phyloP scores from a whole-genome alignment of 768 basidiomycete genomes.

The Psilocybe azurescens region DNA sequence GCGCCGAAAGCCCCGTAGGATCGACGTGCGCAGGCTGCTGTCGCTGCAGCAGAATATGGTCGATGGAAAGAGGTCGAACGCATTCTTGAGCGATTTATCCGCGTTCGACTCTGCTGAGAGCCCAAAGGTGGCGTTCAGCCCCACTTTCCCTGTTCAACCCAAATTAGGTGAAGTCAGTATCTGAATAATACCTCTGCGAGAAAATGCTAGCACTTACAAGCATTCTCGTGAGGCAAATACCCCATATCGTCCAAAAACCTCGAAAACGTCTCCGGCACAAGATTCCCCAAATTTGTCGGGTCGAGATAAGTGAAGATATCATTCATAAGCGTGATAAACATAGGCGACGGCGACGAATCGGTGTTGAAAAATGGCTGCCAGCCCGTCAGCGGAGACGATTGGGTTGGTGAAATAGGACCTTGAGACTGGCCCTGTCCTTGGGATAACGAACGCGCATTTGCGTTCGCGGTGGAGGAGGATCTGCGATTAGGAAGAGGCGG shows the following conservation, averaged over 20 bases:
- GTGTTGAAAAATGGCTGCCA: slow-evolving; percentile 17
- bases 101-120: slow-evolving; percentile 16
- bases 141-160: slow-evolving; percentile 10
- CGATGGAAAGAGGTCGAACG: slow-evolving; percentile 19
- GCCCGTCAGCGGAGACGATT: background rate
- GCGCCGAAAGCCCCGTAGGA: slow-evolving; percentile 7
- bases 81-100: slow-evolving; percentile 17
- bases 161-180: background rate
- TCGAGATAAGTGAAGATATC: slow-evolving; percentile 19
- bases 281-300: slow-evolving; percentile 11
- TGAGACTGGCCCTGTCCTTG: background rate
- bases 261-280: slow-evolving; percentile 16
- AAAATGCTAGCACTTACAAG: slow-evolving; percentile 6
- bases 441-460: background rate
- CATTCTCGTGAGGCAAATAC: slow-evolving; percentile 14
- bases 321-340: slow-evolving; percentile 13
- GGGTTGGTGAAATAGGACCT: too few relatives aligned
- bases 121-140: slow-evolving; percentile 5
- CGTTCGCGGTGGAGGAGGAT: background rate
- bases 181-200: background rate
- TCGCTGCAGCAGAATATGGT: slow-evolving; percentile 16
- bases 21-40: slow-evolving; percentile 9
- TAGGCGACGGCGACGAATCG: slow-evolving; percentile 6
- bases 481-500: background rate
- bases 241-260: slow-evolving; percentile 17